Evolutionary conservation across 768 basidiomycete species (phyloP).

Genomic region (Lactarius tabidus): DNA sequence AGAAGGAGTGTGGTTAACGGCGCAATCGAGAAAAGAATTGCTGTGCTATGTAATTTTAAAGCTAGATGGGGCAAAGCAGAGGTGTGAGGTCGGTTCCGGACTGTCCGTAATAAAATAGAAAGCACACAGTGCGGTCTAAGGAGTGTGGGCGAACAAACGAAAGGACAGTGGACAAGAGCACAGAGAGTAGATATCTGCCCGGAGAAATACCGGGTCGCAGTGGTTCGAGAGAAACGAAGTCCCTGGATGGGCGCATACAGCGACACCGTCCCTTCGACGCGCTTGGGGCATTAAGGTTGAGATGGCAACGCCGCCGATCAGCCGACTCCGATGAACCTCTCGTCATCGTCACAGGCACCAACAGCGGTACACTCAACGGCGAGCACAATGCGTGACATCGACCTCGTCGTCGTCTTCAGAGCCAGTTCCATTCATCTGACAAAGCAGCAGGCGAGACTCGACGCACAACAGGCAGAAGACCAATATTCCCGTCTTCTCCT

Average conservation of each 20-base stretch:
- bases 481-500: conserved; percentile 66
- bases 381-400: conserved; percentile 49
- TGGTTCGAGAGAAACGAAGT: background rate
- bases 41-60: too few relatives aligned
- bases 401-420: conserved; percentile 71
- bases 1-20: background rate
- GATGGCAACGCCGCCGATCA: background rate
- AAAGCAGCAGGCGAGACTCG: conserved; percentile 59
- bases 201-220: background rate
- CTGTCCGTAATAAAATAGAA: background rate
- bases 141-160: conserved; percentile 3
- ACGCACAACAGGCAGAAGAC: conserved; percentile 57
- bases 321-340: background rate
- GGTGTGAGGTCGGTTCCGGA: background rate
- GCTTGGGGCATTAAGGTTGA: background rate
- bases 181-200: background rate
- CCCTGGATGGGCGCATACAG: too few relatives aligned
- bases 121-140: conserved; percentile 23
- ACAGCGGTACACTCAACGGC: background rate
- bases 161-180: background rate
- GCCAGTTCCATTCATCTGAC: conserved; percentile 48
- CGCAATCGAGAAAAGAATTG: background rate
- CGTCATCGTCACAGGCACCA: background rate
- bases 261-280: background rate
- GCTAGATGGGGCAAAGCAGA: background rate